These are phyloP conservation scores for Leccinum boreale DNA, from an alignment of 768 basidiomycete species.

Conservation along the genomic window DNA sequence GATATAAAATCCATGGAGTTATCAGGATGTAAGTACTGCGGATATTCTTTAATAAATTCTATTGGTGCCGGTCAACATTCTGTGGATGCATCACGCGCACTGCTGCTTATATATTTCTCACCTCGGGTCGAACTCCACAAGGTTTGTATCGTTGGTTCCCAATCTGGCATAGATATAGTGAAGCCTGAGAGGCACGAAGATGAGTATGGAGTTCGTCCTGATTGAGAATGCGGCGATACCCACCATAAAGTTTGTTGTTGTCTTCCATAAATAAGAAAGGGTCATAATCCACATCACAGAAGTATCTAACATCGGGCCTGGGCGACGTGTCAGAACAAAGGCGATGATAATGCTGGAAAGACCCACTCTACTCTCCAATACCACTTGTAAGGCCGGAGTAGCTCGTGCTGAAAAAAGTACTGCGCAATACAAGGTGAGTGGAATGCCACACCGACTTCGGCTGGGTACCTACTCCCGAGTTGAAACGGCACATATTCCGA, in stretches of 20 bases:
- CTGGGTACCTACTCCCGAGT: constrained; percentile 52
- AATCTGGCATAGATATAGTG: constrained; percentile 65
- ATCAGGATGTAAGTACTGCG: constrained; percentile 50
- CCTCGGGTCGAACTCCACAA: constrained; percentile 60
- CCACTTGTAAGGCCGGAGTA: constrained; percentile 52
- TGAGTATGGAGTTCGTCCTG: neutral
- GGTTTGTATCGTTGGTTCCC: constrained; percentile 58
- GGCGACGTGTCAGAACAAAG: neutral
- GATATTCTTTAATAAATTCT: constrained; percentile 56
- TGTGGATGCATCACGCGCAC: constrained; percentile 13
- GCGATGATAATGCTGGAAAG: neutral
- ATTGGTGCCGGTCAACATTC: constrained; percentile 33
- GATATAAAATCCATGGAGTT: constrained; percentile 67
- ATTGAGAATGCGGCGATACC: constrained; percentile 1
- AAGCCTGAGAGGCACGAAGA: constrained; percentile 39
- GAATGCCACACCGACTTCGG: neutral
- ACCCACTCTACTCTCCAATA: constrained; percentile 62
- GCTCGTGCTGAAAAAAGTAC: constrained; percentile 55
- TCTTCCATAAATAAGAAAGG: constrained; percentile 59
- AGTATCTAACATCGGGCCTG: constrained; percentile 51
- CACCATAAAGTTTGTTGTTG: constrained; percentile 49
- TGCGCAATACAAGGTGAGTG: constrained; percentile 20
- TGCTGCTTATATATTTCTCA: constrained; percentile 29
- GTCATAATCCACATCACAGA: constrained; percentile 47
- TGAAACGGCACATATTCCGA: constrained; percentile 75